phyloP scores from a whole-genome alignment of 768 basidiomycete species.

The Lentinula lateritia region DNA sequence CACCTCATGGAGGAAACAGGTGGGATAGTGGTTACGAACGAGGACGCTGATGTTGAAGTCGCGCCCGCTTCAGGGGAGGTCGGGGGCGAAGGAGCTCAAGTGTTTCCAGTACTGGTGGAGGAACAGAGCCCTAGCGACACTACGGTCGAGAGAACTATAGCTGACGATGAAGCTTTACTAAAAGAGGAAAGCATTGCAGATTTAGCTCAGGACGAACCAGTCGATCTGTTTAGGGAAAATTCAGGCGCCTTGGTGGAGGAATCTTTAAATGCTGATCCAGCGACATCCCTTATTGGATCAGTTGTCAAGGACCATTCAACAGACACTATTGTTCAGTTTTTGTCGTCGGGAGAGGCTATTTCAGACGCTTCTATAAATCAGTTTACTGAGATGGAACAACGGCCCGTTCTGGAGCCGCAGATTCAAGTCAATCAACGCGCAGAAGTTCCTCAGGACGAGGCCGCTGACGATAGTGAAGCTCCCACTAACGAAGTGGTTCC shows the following conservation, averaged over 20 bases:
- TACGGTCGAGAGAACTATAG: background rate
- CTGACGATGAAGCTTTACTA: background rate
- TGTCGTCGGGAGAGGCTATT: background rate
- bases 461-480: background rate
- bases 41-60: background rate
- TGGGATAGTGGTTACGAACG: background rate
- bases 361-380: background rate
- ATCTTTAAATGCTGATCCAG: no score
- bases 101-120: background rate
- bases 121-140: background rate
- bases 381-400: background rate
- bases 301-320: background rate
- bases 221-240: background rate
- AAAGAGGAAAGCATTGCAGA: background rate
- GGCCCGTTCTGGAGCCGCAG: background rate
- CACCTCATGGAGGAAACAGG: no score
- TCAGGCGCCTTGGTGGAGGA: no score
- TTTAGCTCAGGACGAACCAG: background rate
- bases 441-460: background rate
- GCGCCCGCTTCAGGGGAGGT: background rate
- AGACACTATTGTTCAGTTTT: background rate
- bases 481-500: background rate
- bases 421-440: background rate
- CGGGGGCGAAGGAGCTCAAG: background rate
- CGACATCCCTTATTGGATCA: no score